These are phyloP conservation scores for Eucalyptus sp. DNA, from an alignment of 345 rosid species.

Conservation along the genomic window DNA sequence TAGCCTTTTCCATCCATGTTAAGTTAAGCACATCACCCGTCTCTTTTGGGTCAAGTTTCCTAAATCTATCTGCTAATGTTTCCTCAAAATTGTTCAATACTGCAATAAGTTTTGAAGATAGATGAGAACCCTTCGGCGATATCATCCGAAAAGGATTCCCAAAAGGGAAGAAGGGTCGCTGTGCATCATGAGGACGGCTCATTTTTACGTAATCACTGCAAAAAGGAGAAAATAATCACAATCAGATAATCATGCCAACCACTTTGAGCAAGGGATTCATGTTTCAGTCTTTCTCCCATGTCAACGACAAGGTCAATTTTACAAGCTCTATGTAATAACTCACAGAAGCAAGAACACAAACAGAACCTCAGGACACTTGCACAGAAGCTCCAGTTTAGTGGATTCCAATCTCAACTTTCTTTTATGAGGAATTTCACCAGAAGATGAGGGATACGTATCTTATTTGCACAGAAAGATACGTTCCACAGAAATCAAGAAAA, in stretches of 20 bases:
- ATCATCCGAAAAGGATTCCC: conserved; percentile 80
- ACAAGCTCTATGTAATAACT: background rate
- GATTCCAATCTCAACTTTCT: background rate
- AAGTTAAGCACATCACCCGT: conserved; percentile 56
- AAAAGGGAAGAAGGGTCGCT: conserved; percentile 60
- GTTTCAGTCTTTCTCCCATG: background rate
- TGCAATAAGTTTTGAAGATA: conserved; percentile 41
- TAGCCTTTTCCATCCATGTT: conserved; percentile 79
- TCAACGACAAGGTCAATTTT: background rate
- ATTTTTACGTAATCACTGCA: conserved; percentile 34
- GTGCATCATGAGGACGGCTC: conserved; percentile 80
- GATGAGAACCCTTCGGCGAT: conserved; percentile 63
- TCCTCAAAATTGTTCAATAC: conserved; percentile 49
- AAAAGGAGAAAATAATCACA: background rate
- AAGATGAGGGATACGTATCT: too few relatives aligned
- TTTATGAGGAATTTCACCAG: background rate
- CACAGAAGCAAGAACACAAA: background rate
- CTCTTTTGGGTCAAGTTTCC: conserved; percentile 48
- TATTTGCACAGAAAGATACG: background rate
- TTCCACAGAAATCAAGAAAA: background rate
- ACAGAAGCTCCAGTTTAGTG: background rate
- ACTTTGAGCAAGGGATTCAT: background rate
- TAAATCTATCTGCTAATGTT: conserved; percentile 46
- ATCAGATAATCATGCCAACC: background rate
- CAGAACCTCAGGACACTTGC: background rate